Conservation (phyloP, 2,329 filamentous ascomycete species). For the Diaporthe velutina region DNA sequence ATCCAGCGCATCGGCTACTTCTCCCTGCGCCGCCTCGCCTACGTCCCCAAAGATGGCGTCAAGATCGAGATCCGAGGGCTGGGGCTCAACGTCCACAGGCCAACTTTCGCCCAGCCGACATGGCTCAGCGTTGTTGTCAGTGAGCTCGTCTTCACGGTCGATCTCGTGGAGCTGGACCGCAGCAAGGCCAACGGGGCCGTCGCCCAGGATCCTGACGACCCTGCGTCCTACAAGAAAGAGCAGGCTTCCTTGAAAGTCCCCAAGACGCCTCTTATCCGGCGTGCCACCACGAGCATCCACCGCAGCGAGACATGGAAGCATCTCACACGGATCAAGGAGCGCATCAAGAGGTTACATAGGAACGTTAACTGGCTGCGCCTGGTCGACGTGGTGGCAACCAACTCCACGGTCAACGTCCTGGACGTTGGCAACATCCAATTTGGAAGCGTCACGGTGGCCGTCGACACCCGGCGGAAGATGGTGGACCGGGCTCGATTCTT, state of each 20-base stretch:
- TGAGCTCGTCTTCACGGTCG: slow-evolving; percentile 86
- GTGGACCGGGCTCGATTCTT: slow-evolving; percentile 92
- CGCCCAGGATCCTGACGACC: slow-evolving; percentile 43
- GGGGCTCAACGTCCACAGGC: slow-evolving; percentile 88
- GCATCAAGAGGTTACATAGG: slow-evolving; percentile 86
- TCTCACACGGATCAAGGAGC: slow-evolving; percentile 84
- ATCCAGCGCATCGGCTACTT: slow-evolving; percentile 96
- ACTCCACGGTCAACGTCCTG: slow-evolving; percentile 80
- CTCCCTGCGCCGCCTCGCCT: slow-evolving; percentile 90
- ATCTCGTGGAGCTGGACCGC: slow-evolving; percentile 75
- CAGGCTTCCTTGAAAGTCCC: slow-evolving; percentile 42
- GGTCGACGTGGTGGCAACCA: slow-evolving; percentile 88
- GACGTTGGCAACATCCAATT: slow-evolving; percentile 89
- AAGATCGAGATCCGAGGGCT: slow-evolving; percentile 80
- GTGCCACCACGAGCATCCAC: slow-evolving; percentile 48
- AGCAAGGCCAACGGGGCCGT: slow-evolving; percentile 55
- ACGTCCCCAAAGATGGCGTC: slow-evolving; percentile 89
- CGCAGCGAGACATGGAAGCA: slow-evolving; percentile 84
- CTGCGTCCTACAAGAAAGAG: slow-evolving; percentile 39
- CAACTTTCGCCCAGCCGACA: slow-evolving; percentile 96
- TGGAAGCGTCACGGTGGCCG: slow-evolving; percentile 85
- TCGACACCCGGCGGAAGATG: slow-evolving; percentile 92
- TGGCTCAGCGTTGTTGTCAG: slow-evolving; percentile 93
- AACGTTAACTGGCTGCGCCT: slow-evolving; percentile 90
- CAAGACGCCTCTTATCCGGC: slow-evolving; percentile 47